phyloP scores from a whole-genome alignment of 2,329 filamentous ascomycete genomes.

The Cordyceps cateniannulata region DNA sequence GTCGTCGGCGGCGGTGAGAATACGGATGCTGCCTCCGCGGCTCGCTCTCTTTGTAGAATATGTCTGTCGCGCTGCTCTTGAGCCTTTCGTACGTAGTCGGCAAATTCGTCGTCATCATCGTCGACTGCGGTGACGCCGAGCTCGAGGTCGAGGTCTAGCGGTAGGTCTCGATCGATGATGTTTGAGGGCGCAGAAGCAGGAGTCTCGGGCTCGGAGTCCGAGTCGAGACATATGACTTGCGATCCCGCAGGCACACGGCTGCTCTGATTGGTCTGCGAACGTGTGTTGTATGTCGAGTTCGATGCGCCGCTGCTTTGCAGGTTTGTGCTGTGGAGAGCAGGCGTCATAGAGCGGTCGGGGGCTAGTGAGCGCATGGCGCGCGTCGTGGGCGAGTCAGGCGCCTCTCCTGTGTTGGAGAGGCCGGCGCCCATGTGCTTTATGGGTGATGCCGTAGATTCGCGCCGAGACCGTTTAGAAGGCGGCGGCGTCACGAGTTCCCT shows the following conservation, averaged over 20 bases:
- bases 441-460: constrained; percentile 15
- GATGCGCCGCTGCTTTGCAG: not conserved
- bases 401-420: not conserved
- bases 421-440: constrained; percentile 15
- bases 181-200: constrained; percentile 16
- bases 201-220: constrained; percentile 20
- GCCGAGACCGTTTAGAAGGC: constrained; percentile 31
- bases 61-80: constrained; percentile 23
- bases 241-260: not conserved
- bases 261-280: not conserved
- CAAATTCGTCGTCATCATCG: constrained; percentile 36
- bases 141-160: constrained; percentile 13
- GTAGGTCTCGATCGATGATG: not conserved
- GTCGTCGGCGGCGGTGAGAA: not conserved
- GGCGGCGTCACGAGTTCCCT: constrained; percentile 31
- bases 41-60: not conserved
- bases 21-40: constrained; percentile 18
- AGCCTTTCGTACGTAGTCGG: constrained; percentile 39
- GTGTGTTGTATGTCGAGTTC: not conserved
- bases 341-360: constrained; percentile 5
- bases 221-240: constrained; percentile 26
- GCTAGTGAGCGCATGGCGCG: constrained; percentile 1
- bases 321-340: not conserved
- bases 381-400: not conserved
- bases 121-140: constrained; percentile 15